Evolutionary conservation across 176 grass and related monocot species (phyloP).

Genomic region (Oryza coarctata): DNA sequence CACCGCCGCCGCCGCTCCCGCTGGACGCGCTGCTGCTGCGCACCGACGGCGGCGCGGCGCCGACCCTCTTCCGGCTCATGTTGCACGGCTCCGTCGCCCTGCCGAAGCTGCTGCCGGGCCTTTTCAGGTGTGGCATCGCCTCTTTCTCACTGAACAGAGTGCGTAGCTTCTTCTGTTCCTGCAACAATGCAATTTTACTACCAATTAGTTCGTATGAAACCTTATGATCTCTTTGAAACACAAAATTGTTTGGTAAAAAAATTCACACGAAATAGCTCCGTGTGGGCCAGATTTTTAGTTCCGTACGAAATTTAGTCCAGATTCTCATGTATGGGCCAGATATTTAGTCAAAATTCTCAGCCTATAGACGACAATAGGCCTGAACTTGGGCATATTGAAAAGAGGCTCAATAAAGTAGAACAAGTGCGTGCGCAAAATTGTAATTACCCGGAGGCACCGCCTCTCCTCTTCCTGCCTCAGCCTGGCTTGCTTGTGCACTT

Average conservation of each 20-base stretch:
- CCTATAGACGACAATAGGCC: neutral
- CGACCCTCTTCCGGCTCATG: conserved; percentile 47
- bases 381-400: neutral
- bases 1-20: neutral
- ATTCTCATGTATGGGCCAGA: too few relatives aligned
- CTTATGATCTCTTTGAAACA: too few relatives aligned
- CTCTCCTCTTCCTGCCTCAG: conserved; percentile 50
- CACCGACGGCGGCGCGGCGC: conserved; percentile 33
- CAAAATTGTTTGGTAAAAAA: neutral
- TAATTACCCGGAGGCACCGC: conserved; percentile 50
- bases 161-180: conserved; percentile 74
- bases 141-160: conserved; percentile 58
- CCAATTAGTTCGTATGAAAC: neutral
- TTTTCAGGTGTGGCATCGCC: conserved; percentile 54
- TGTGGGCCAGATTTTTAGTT: neutral
- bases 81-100: conserved; percentile 32
- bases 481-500: conserved; percentile 61
- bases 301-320: neutral
- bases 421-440: neutral
- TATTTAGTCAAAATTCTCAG: neutral
- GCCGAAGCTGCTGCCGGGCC: conserved; percentile 47
- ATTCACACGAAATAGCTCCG: neutral
- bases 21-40: conserved; percentile 38
- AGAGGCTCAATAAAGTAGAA: neutral
- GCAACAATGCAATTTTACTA: neutral